These are phyloP conservation scores for Colletotrichum sp. DNA, from an alignment of 2,329 filamentous ascomycete species.

Conservation along the genomic window DNA sequence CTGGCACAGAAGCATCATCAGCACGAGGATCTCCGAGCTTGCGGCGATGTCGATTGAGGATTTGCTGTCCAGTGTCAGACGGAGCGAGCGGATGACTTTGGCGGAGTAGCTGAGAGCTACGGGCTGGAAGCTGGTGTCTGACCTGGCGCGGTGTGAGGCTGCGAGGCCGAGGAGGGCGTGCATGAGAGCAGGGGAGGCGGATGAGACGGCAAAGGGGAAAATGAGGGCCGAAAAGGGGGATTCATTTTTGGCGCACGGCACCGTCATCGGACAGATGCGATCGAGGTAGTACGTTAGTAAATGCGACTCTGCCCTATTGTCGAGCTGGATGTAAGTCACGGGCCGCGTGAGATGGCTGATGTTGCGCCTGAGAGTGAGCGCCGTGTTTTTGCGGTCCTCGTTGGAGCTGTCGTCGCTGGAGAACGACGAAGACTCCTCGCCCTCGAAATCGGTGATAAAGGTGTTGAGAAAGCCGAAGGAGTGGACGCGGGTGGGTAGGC, in stretches of 20 bases:
- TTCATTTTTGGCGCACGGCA: slow-evolving; percentile 6
- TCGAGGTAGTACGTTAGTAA: slow-evolving; percentile 20
- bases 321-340: slow-evolving; percentile 5
- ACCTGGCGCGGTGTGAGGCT: slow-evolving; percentile 19
- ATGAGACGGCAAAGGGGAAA: slow-evolving; percentile 20
- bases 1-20: slow-evolving; percentile 23
- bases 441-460: neutral
- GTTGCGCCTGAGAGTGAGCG: neutral
- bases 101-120: slow-evolving; percentile 19
- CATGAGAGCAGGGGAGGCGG: slow-evolving; percentile 19
- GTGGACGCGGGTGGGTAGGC: neutral
- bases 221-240: slow-evolving; percentile 21
- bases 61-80: slow-evolving; percentile 1
- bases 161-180: slow-evolving; percentile 21
- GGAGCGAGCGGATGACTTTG: slow-evolving; percentile 19
- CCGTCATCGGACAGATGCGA: slow-evolving; percentile 20
- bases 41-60: slow-evolving; percentile 6
- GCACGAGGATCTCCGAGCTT: slow-evolving; percentile 18
- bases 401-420: neutral
- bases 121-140: slow-evolving; percentile 1
- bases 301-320: slow-evolving; percentile 2
- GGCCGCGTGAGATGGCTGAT: neutral
- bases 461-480: slow-evolving; percentile 12
- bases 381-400: neutral
- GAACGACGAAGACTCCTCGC: neutral